Evolutionary conservation across 202 grass and related monocot species (phyloP).

Genomic region (Hordeum pubiflorum): DNA sequence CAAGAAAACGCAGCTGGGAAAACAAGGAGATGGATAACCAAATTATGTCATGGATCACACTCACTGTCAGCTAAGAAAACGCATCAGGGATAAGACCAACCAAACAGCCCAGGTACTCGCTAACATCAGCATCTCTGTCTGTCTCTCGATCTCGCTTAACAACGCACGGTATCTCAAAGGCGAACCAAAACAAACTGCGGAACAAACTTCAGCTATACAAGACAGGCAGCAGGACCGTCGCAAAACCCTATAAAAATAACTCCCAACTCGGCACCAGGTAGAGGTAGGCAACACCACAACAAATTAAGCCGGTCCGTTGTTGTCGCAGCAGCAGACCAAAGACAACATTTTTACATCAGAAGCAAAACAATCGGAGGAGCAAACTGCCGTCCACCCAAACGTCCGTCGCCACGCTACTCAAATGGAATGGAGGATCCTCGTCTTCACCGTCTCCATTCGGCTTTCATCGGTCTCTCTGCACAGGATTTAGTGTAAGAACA

Average conservation of each 20-base stretch:
- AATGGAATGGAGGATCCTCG: background rate
- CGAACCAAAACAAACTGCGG: constrained; percentile 14
- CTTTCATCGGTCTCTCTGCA: constrained; percentile 52
- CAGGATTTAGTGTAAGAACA: background rate
- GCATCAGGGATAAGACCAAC: background rate
- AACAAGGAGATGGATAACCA: background rate
- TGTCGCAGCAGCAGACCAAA: background rate
- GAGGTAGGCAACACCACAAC: constrained; percentile 22
- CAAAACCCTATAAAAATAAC: constrained; percentile 51
- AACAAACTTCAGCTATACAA: constrained; percentile 49
- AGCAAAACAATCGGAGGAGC: constrained; percentile 34
- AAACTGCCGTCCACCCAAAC: constrained; percentile 4
- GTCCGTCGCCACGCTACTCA: background rate
- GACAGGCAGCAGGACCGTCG: background rate
- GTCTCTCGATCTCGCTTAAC: background rate
- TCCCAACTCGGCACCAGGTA: constrained; percentile 22
- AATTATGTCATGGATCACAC: background rate
- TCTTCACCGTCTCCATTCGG: constrained; percentile 58
- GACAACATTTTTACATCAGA: constrained; percentile 37
- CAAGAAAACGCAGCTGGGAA: background rate
- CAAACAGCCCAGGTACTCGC: constrained; percentile 22
- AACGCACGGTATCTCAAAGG: constrained; percentile 1
- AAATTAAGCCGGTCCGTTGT: background rate
- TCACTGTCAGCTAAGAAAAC: background rate
- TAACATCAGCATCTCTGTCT: constrained; percentile 41